Conservation (phyloP, 148 eudicot species). For the Heliamphora exappendiculata region DNA sequence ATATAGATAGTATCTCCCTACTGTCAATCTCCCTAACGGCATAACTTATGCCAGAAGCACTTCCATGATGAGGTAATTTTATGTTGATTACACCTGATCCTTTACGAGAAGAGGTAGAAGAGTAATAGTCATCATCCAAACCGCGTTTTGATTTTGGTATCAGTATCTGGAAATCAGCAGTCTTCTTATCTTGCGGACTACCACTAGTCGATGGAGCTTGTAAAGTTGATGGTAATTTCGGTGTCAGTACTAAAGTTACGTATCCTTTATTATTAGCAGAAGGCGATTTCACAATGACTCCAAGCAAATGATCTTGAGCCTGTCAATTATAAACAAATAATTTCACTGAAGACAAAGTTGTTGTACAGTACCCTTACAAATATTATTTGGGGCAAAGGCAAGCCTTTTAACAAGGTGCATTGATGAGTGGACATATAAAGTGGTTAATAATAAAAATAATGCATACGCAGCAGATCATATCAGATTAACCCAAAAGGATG, state of each 20-base stretch:
- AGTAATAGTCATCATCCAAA: constrained; percentile 71
- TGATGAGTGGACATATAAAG: not conserved
- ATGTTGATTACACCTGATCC: constrained; percentile 62
- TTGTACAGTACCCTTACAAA: no score
- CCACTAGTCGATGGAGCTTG: constrained; percentile 34
- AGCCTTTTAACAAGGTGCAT: not conserved
- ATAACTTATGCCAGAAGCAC: constrained; percentile 65
- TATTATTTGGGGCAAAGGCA: not conserved
- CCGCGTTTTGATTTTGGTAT: constrained; percentile 77
- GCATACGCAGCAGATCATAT: not conserved
- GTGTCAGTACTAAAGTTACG: constrained; percentile 67
- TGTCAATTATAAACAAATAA: constrained; percentile 28
- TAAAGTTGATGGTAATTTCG: constrained; percentile 46
- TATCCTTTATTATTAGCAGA: constrained; percentile 48
- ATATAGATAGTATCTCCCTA: constrained; percentile 70
- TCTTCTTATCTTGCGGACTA: constrained; percentile 29
- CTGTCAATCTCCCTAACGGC: constrained; percentile 75
- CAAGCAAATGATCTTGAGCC: constrained; percentile 87
- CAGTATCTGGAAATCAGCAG: constrained; percentile 44
- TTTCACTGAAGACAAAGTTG: not conserved
- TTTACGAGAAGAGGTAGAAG: constrained; percentile 57
- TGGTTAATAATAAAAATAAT: not conserved
- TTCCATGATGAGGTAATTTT: constrained; percentile 70
- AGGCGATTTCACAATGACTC: constrained; percentile 67
- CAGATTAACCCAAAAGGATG: not conserved